These are phyloP conservation scores for Globisporangium mamillatum DNA, from an alignment of 352 stramenopile genomes.

Conservation along the genomic window DNA sequence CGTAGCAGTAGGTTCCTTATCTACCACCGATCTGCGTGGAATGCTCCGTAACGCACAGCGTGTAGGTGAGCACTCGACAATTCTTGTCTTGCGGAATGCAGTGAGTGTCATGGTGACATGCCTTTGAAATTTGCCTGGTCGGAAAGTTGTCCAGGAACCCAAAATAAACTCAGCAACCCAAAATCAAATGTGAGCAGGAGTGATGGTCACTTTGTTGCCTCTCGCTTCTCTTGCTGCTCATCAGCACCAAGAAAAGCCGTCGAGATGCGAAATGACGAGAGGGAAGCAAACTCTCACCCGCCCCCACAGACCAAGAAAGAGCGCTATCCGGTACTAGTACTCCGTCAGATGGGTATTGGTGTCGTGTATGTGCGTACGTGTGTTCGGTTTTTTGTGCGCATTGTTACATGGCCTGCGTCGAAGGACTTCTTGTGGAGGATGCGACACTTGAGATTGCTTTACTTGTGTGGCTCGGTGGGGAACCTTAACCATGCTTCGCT, in stretches of 20 bases:
- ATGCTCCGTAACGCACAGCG: too few relatives aligned
- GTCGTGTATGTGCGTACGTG: neutral
- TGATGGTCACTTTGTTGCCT: neutral
- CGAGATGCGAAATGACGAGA: neutral
- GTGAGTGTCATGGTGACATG: too few relatives aligned
- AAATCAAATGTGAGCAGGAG: neutral
- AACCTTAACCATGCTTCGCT: neutral
- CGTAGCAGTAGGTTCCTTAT: too few relatives aligned
- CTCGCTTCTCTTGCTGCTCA: neutral
- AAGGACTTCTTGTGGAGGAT: neutral
- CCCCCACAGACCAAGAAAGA: neutral
- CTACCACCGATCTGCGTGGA: too few relatives aligned
- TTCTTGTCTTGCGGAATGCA: too few relatives aligned
- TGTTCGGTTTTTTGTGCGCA: neutral
- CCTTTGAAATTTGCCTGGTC: too few relatives aligned
- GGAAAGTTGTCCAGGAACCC: too few relatives aligned
- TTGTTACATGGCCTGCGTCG: neutral
- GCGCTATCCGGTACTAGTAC: neutral
- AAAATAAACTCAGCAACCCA: neutral
- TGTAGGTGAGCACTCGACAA: too few relatives aligned
- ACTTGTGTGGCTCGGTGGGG: neutral
- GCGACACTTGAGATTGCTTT: neutral
- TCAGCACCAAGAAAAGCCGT: neutral
- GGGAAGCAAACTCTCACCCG: neutral
- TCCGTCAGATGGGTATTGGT: neutral